Conservation (phyloP, 2,329 filamentous ascomycete species). For the Colletotrichum tofieldiae region DNA sequence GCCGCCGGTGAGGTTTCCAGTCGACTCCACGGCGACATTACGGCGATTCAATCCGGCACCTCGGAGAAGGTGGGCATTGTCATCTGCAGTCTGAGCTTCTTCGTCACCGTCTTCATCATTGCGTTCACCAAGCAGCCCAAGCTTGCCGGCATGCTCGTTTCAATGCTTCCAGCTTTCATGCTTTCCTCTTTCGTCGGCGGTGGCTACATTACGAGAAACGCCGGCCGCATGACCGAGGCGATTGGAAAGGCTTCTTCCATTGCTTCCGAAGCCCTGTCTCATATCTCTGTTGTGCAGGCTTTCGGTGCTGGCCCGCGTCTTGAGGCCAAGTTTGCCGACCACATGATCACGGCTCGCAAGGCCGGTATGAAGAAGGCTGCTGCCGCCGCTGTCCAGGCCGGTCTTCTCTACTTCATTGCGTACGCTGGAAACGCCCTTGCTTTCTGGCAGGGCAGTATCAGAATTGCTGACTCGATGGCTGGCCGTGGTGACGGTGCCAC, state of each 20-base stretch:
- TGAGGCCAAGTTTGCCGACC: conserved; percentile 65
- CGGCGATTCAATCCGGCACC: conserved; percentile 77
- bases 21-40: conserved; percentile 76
- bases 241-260: conserved; percentile 73
- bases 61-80: conserved; percentile 80
- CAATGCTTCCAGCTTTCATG: conserved; percentile 74
- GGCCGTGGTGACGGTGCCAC: conserved; percentile 54
- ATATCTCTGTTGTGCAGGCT: conserved; percentile 75
- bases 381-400: conserved; percentile 70
- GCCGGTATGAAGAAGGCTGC: conserved; percentile 71
- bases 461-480: conserved; percentile 50
- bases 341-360: conserved; percentile 61
- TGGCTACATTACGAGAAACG: conserved; percentile 67
- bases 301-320: conserved; percentile 73
- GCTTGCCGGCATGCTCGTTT: conserved; percentile 76
- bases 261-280: conserved; percentile 73
- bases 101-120: conserved; percentile 77
- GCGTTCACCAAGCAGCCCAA: conserved; percentile 76
- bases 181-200: conserved; percentile 71
- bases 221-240: conserved; percentile 64
- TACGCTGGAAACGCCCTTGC: conserved; percentile 76
- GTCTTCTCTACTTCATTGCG: conserved; percentile 77
- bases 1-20: conserved; percentile 75
- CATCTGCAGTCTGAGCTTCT: conserved; percentile 75
- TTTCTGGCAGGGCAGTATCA: conserved; percentile 75